Evolutionary conservation across 1,284 basidiomycete genomes (phyloP), one percentile per base, ranked within the genome.

Genomic region (Irpex sp.): DNA sequence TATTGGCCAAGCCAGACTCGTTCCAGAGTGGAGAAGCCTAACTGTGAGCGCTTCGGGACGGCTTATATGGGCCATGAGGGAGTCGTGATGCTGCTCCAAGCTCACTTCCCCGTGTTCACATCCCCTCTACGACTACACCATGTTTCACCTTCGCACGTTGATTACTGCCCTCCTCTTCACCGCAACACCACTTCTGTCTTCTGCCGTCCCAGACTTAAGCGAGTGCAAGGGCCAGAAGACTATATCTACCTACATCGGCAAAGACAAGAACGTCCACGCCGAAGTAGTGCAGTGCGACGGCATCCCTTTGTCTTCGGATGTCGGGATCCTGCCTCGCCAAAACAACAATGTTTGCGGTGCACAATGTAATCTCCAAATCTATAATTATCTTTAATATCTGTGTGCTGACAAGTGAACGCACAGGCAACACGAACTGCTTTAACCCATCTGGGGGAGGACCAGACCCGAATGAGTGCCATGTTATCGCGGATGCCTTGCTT

Each of bases 131-230:
- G 15, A 13, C 54, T 56, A 9, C 26, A 21, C 26, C 54, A 56
- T 56, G 54, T 26, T 13, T 36, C 11, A 19, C n/a, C 54, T 56
- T 34, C 54, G 19, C 26, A 26, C 31, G 9, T 7, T 17, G 8
- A 13, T 56, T 3, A 15, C 34, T 34, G 11, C 54, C 54, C 31
- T 56, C 11, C 1, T 55, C 8, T 38, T 63, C 11, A 21, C 17
- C 26, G 9, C 44, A 36, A 58, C 31, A 26, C 19, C n/a, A 6
- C 5, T 54, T 9, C 5, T 54, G 44, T 17, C 5, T 19, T 56
- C 54, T 56, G 31, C 26, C 11, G n/a, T 17, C 58, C 26, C 68
- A 94, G 93, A 97, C 67, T 92, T 98, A 34, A 95, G 79, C 82
- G 6, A 86, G 91, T 62, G 69, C 74, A 1, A 56, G 31, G 54